Conservation (phyloP, 441 rosid species). For the Mallotus japonicus region DNA sequence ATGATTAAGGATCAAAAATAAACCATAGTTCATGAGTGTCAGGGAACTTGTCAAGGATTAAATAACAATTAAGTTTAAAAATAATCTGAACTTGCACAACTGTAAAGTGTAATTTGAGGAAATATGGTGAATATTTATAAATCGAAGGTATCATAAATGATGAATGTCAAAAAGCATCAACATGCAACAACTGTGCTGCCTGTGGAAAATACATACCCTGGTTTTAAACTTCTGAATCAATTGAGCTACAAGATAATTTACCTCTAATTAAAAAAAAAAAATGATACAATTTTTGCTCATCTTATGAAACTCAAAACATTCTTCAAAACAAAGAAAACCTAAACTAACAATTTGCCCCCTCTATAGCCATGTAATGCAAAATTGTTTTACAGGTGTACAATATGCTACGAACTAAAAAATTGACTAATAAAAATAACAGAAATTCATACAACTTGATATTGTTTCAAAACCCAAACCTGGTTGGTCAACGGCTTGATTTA, state of each 20-base stretch:
- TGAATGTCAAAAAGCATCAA: too few species aligned
- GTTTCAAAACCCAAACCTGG: slow-evolving; percentile 26
- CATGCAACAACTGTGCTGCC: neutral
- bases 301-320: neutral
- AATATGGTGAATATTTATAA: too few species aligned
- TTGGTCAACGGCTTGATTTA: slow-evolving; percentile 45
- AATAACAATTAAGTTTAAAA: too few species aligned
- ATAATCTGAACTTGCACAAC: too few species aligned
- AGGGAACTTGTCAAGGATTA: too few species aligned
- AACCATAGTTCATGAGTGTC: too few species aligned
- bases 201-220: neutral
- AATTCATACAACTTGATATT: slow-evolving; percentile 5
- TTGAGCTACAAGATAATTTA: neutral
- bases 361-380: slow-evolving; percentile 17
- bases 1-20: too few species aligned
- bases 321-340: slow-evolving; percentile 1
- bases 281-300: neutral
- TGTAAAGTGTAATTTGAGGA: too few species aligned
- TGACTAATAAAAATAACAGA: neutral
- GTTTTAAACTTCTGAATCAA: neutral
- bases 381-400: slow-evolving; percentile 2
- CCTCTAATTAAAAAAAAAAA: neutral
- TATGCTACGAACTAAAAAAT: neutral
- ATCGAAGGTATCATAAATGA: too few species aligned
- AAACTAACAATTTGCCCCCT: neutral